Percentiles rank a stretch among this genome's conserved stretches.
phyloP scores from a whole-genome alignment of 495 filamentous ascomycete species.

The Clohesyomyces aquaticus region DNA sequence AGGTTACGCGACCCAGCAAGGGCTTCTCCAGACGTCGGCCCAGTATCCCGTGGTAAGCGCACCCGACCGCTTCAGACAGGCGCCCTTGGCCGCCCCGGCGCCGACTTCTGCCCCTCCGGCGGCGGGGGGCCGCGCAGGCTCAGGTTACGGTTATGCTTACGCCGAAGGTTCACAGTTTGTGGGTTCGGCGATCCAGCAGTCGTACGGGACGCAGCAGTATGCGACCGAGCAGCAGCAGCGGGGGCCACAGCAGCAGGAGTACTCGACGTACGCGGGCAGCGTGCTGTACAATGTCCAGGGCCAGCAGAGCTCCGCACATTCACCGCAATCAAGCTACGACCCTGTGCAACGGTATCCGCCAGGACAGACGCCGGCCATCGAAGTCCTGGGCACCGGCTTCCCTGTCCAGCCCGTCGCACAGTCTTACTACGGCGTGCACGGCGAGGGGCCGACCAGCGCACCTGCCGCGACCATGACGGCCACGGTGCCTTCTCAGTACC shows the following conservation, averaged over 20 bases:
- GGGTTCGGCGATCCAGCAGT: conserved; percentile 52
- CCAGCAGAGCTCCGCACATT: conserved; percentile 59
- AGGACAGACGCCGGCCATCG: conserved; percentile 79
- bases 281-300: conserved; percentile 78
- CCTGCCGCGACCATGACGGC: conserved; percentile 58
- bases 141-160: conserved; percentile 57
- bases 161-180: conserved; percentile 60
- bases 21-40: conserved; percentile 30
- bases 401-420: conserved; percentile 59
- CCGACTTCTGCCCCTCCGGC: conserved; percentile 40
- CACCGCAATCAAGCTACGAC: conserved; percentile 73
- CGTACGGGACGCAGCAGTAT: conserved; percentile 58
- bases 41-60: conserved; percentile 41
- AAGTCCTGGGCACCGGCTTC: conserved; percentile 74
- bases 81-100: conserved; percentile 39
- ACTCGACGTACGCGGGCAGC: conserved; percentile 62
- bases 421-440: conserved; percentile 66
- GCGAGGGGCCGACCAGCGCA: conserved; percentile 57
- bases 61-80: conserved; percentile 45
- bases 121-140: conserved; percentile 48
- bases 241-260: conserved; percentile 46
- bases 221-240: conserved; percentile 51
- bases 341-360: conserved; percentile 73
- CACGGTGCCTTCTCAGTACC: conserved; percentile 58
- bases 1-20: conserved; percentile 42